A percentile compares a stretch with the other conserved stretches of the same genome.
phyloP scores from a whole-genome alignment of 176 grass and related monocot species.

The Lolium multiflorum region DNA sequence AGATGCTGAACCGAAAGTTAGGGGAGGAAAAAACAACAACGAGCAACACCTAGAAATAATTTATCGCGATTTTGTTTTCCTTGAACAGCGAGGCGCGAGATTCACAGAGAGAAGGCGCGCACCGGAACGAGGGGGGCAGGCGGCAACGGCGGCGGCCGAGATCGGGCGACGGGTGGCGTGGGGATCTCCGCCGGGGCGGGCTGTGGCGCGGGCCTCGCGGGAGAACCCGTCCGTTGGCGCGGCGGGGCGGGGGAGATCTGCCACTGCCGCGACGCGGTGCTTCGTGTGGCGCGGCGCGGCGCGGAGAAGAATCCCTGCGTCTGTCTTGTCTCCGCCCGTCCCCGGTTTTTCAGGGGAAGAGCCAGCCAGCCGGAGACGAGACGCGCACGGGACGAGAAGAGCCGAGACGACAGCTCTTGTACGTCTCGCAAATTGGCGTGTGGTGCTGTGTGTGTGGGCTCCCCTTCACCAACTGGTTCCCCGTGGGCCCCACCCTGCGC shows the following conservation, averaged over 20 bases:
- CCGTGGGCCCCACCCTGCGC: background rate
- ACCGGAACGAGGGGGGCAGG: background rate
- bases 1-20: background rate
- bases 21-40: background rate
- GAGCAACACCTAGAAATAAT: background rate
- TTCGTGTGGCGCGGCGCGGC: background rate
- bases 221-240: background rate
- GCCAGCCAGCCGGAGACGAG: background rate
- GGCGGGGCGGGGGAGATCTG: slow-evolving; percentile 9
- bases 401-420: slow-evolving; percentile 1
- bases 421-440: background rate
- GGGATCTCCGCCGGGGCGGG: background rate
- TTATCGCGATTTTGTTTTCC: background rate
- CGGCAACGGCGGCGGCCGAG: background rate
- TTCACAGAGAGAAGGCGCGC: background rate
- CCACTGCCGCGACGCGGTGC: background rate
- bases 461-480: slow-evolving; percentile 12
- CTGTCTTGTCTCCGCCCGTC: background rate
- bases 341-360: background rate
- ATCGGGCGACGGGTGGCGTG: slow-evolving; percentile 28
- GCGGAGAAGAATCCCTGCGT: background rate
- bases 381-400: slow-evolving; percentile 1
- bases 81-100: background rate
- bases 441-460: background rate
- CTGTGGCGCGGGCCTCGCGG: slow-evolving; percentile 34